Conservation (phyloP, 345 rosid genomes). For the Lepidium didymum region DNA sequence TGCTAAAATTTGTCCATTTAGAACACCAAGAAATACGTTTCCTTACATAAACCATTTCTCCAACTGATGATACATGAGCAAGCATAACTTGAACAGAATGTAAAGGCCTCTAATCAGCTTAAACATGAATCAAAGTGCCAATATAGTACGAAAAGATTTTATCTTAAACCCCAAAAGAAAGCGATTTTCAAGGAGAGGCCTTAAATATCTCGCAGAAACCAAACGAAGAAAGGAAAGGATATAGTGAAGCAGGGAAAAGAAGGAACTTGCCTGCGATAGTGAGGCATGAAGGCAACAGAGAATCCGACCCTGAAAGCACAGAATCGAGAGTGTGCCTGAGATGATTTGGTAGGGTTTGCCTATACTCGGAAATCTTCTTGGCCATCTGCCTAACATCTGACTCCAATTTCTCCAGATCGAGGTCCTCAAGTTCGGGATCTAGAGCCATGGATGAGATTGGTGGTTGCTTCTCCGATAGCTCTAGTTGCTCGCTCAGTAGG, state of each 20-base stretch:
- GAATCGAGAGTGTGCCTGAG: slow-evolving; percentile 44
- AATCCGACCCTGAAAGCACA: slow-evolving; percentile 39
- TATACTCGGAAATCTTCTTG: slow-evolving; percentile 48
- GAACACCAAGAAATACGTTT: not conserved
- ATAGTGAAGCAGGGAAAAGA: not conserved
- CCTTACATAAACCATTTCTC: not conserved
- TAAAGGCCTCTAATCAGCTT: not conserved
- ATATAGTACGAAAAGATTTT: not conserved
- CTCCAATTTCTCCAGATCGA: slow-evolving; percentile 46
- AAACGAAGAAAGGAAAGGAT: too few relatives aligned
- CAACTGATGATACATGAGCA: not conserved
- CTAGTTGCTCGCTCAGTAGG: not conserved
- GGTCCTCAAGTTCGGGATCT: slow-evolving; percentile 10
- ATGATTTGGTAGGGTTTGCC: slow-evolving; percentile 60
- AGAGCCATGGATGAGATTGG: not conserved
- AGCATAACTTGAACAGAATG: not conserved
- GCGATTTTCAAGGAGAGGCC: not conserved
- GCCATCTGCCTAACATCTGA: slow-evolving; percentile 56
- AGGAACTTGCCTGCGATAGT: slow-evolving; percentile 31
- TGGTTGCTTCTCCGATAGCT: not conserved
- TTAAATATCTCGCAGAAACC: too few relatives aligned
- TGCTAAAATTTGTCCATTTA: not conserved
- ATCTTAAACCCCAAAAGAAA: not conserved
- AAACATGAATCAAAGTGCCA: not conserved
- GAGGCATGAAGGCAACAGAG: slow-evolving; percentile 29